These are phyloP conservation scores for Poa pratensis DNA, from an alignment of 176 grass and related monocot species.

Conservation along the genomic window DNA sequence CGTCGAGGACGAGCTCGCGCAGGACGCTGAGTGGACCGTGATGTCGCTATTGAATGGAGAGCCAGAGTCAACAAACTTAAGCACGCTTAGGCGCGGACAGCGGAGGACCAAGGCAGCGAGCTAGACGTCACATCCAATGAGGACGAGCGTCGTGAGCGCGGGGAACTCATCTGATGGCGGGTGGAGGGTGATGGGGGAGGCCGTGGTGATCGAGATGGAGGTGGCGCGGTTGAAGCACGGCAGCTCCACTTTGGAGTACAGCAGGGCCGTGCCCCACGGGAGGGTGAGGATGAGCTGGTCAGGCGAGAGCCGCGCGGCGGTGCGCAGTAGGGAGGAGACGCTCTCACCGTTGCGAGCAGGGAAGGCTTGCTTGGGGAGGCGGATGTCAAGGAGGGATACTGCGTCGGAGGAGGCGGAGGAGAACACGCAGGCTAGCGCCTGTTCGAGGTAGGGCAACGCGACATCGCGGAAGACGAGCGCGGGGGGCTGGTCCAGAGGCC, in stretches of 20 bases:
- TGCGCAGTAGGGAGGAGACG: background rate
- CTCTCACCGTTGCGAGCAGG: background rate
- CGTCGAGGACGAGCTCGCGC: background rate
- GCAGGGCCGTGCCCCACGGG: background rate
- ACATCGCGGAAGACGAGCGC: background rate
- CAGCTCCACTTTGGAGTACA: background rate
- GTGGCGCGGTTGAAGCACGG: background rate
- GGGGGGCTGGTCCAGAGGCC: background rate
- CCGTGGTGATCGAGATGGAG: background rate
- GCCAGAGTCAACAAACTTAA: background rate
- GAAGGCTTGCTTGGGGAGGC: background rate
- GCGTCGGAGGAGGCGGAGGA: background rate
- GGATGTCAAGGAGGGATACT: background rate
- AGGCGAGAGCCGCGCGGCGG: background rate
- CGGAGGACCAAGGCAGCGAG: background rate
- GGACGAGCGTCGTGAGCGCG: background rate
- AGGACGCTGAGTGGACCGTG: background rate
- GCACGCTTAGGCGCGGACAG: background rate
- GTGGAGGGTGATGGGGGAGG: background rate
- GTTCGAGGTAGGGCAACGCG: background rate
- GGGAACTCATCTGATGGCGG: background rate
- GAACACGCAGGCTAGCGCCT: background rate
- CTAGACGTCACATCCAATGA: background rate
- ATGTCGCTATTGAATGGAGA: background rate
- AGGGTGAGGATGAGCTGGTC: background rate